Percentiles rank a stretch among this genome's conserved stretches.
Evolutionary conservation across 2,329 filamentous ascomycete genomes (phyloP).

Genomic region (Aureobasidium mangrovei): DNA sequence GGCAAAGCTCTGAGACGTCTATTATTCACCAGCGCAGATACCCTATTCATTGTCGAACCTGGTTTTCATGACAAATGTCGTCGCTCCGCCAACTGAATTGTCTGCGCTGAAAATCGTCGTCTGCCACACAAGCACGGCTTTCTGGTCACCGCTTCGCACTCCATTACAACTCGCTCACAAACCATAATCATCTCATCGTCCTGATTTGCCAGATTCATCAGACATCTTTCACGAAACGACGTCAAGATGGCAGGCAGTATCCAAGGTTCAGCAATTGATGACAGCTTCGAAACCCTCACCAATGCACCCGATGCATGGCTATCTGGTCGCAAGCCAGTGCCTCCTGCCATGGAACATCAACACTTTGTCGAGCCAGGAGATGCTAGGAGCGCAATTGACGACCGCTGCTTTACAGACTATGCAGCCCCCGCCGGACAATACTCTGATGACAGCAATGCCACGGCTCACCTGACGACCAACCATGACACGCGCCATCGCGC

Average conservation of each 20-base stretch:
- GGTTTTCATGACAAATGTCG: background rate
- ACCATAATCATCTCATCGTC: too few relatives aligned
- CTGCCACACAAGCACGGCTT: background rate
- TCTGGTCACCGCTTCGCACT: background rate
- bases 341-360: background rate
- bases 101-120: background rate
- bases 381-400: conserved; percentile 7
- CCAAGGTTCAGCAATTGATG: conserved; percentile 10
- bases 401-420: conserved; percentile 6
- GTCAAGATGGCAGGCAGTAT: conserved; percentile 9
- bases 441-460: background rate
- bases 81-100: background rate
- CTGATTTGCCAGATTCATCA: too few relatives aligned
- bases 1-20: conserved; percentile 42
- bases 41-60: background rate
- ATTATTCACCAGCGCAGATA: background rate
- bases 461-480: background rate
- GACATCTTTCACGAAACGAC: background rate
- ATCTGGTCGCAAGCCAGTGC: background rate
- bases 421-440: background rate
- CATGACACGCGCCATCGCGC: background rate
- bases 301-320: conserved; percentile 1
- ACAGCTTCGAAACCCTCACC: conserved; percentile 7
- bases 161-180: too few relatives aligned
- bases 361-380: conserved; percentile 11